phyloP scores from a whole-genome alignment of 2,329 filamentous ascomycete genomes.

The Botrytis pseudocinerea region DNA sequence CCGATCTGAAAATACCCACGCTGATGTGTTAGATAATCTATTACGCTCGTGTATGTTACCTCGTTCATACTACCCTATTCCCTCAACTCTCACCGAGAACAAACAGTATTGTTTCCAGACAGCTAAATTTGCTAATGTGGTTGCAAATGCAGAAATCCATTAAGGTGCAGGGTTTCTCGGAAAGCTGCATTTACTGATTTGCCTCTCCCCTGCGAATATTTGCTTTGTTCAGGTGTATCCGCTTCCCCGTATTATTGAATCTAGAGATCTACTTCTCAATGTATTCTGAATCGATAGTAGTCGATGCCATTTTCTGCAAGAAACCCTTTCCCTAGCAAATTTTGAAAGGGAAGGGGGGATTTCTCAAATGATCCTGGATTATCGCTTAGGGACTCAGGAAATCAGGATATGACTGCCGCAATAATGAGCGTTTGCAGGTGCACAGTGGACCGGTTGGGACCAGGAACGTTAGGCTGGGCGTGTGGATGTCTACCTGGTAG shows the following conservation, averaged over 20 bases:
- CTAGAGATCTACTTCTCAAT: fast-evolving
- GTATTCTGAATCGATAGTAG: not conserved
- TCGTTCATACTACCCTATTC: not conserved
- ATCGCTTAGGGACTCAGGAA: not conserved
- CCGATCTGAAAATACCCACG: fast-evolving
- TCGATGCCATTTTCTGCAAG: not conserved
- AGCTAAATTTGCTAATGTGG: not conserved
- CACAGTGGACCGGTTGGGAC: not conserved
- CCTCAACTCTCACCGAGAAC: not conserved
- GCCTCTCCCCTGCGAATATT: not conserved
- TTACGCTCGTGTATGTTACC: not conserved
- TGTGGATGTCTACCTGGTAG: not conserved
- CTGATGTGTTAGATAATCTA: fast-evolving
- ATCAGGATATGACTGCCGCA: not conserved
- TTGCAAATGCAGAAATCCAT: not conserved
- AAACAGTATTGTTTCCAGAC: not conserved
- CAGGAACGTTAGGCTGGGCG: fast-evolving
- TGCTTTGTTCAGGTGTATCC: not conserved
- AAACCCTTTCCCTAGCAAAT: not conserved
- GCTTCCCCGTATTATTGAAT: not conserved
- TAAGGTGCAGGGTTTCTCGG: not conserved
- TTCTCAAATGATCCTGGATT: not conserved
- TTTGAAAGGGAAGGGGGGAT: not conserved
- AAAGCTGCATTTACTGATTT: not conserved
- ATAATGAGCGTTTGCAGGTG: slow-evolving; percentile 3